Conservation (phyloP, 139 green algal genomes). For the Chlorella sp. region DNA sequence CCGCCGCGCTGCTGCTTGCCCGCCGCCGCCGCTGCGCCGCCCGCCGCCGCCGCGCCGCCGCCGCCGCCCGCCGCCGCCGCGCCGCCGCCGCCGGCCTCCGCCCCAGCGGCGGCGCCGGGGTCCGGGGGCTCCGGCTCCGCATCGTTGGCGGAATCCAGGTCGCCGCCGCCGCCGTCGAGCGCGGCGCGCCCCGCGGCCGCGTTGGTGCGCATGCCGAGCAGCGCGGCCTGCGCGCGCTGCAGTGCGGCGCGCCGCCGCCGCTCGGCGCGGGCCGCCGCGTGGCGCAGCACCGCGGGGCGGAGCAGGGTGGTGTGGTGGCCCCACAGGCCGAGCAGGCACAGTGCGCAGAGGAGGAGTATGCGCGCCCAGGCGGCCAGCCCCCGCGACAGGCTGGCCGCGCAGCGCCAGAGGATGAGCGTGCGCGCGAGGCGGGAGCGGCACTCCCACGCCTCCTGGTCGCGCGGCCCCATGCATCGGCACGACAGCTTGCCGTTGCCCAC, state of each 20-base stretch:
- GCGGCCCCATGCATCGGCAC: constrained; percentile 60
- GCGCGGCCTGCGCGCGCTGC: constrained; percentile 15
- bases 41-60: neutral
- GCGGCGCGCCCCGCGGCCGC: constrained; percentile 39
- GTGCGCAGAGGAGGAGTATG: constrained; percentile 52
- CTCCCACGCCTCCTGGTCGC: constrained; percentile 74
- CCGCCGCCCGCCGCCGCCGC: neutral
- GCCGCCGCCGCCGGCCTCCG: too few relatives aligned
- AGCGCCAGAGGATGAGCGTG: constrained; percentile 59
- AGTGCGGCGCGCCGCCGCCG: constrained; percentile 31
- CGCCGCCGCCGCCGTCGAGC: constrained; percentile 39
- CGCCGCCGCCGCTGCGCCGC: neutral
- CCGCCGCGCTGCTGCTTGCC: neutral
- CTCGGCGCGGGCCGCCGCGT: constrained; percentile 38
- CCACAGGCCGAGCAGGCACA: constrained; percentile 64
- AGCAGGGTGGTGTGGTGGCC: constrained; percentile 47
- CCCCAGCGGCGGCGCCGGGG: too few relatives aligned
- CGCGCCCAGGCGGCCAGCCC: constrained; percentile 25
- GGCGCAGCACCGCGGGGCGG: constrained; percentile 49
- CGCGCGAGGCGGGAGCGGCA: constrained; percentile 68
- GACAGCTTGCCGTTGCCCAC: constrained; percentile 30
- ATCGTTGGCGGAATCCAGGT: neutral
- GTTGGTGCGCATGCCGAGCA: constrained; percentile 53
- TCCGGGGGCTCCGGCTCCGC: neutral
- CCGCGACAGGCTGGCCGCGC: constrained; percentile 37